Evolutionary conservation across 139 green algal genomes (phyloP).

Genomic region (Chlamydomonas sp.): DNA sequence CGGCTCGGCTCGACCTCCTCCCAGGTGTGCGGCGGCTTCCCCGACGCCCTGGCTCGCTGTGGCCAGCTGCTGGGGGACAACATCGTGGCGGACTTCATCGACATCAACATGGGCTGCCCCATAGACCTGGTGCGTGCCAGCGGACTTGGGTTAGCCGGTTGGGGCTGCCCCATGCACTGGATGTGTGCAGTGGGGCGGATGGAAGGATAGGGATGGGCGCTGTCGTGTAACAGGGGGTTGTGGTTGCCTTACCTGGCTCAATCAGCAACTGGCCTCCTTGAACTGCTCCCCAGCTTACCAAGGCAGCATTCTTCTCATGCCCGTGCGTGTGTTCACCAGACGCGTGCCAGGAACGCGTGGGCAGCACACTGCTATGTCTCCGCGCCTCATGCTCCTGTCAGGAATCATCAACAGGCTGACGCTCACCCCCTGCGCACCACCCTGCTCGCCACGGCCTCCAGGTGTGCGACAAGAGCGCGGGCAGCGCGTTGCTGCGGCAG

Average conservation of each 20-base stretch:
- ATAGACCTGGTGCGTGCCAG: constrained; percentile 52
- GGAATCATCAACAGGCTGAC: background rate
- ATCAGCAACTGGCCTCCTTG: no score
- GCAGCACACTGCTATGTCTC: no score
- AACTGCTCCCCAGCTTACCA: no score
- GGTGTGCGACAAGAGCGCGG: constrained; percentile 78
- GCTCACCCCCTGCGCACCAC: background rate
- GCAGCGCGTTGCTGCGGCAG: constrained; percentile 82
- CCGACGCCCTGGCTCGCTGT: constrained; percentile 76
- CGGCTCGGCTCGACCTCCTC: background rate
- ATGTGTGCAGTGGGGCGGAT: constrained; percentile 24
- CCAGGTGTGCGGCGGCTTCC: constrained; percentile 88
- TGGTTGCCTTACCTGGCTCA: no score
- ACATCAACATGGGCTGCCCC: constrained; percentile 88
- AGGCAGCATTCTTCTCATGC: no score
- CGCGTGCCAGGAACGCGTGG: no score
- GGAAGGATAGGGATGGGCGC: no score
- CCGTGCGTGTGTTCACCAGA: no score
- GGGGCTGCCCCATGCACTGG: constrained; percentile 50
- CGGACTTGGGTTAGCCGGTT: no score
- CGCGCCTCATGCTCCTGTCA: no score
- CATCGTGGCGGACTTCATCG: constrained; percentile 87
- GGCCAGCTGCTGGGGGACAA: constrained; percentile 82
- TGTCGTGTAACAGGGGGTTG: no score
- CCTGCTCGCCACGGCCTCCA: constrained; percentile 37